A percentile compares a stretch with the other conserved stretches of the same genome.
phyloP scores from a whole-genome alignment of 306 rosid species.

The Prosopis cineraria region DNA sequence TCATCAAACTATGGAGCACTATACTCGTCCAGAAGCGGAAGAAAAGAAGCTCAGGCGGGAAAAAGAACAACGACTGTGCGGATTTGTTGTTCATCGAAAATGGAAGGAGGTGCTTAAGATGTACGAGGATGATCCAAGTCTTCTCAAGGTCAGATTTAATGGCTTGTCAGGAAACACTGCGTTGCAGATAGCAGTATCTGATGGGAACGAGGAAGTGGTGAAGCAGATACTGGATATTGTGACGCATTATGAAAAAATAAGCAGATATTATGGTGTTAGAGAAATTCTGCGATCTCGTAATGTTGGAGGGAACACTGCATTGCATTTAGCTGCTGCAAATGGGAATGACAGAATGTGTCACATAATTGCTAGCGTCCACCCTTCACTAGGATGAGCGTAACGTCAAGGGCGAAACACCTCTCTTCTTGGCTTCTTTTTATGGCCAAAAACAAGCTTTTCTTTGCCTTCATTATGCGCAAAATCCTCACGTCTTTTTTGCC shows the following conservation, averaged over 20 bases:
- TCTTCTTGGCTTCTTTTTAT: constrained; percentile 50
- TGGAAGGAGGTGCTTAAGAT: constrained; percentile 34
- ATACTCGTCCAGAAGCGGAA: too few relatives aligned
- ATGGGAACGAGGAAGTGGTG: constrained; percentile 34
- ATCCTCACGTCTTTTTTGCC: background rate
- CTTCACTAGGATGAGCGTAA: constrained; percentile 30
- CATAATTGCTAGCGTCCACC: background rate
- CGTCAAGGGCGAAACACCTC: constrained; percentile 51
- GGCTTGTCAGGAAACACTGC: constrained; percentile 44
- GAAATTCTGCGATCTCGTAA: constrained; percentile 1
- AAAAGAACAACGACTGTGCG: background rate
- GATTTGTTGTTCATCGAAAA: constrained; percentile 25
- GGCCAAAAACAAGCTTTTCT: constrained; percentile 53
- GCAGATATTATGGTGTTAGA: too few relatives aligned
- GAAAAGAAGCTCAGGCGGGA: too few relatives aligned
- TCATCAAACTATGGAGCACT: too few relatives aligned
- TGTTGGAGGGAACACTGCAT: constrained; percentile 37
- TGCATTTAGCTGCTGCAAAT: constrained; percentile 45
- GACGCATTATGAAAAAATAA: too few relatives aligned
- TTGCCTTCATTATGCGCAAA: constrained; percentile 25
- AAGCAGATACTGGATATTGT: too few relatives aligned
- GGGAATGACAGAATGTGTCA: constrained; percentile 39
- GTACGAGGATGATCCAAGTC: background rate
- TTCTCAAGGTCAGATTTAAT: background rate
- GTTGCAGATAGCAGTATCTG: constrained; percentile 51